phyloP scores from a whole-genome alignment of 257 asterid genomes.

The Solanum stenotomum region DNA sequence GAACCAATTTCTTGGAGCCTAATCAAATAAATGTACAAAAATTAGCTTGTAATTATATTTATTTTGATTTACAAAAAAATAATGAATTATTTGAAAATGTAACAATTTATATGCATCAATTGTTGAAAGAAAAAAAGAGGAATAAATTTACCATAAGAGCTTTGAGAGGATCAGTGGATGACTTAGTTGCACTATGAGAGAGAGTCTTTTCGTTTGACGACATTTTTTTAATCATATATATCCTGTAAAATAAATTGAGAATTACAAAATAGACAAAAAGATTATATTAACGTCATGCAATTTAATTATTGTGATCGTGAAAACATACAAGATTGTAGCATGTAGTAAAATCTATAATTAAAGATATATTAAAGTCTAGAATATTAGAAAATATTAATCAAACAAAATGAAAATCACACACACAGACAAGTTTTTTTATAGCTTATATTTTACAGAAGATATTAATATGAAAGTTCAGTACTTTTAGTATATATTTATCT shows the following conservation, averaged over 20 bases:
- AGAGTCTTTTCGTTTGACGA: neutral
- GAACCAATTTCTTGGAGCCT: neutral
- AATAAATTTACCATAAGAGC: neutral
- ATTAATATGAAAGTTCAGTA: neutral
- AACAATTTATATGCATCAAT: neutral
- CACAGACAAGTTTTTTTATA: neutral
- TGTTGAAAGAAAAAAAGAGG: neutral
- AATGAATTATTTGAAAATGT: neutral
- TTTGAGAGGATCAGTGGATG: neutral
- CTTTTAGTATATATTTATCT: neutral
- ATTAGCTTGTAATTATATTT: neutral
- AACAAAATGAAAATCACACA: neutral
- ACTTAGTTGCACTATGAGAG: neutral
- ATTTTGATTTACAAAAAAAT: neutral
- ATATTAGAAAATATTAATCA: neutral
- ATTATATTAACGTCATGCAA: neutral
- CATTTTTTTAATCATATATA: neutral
- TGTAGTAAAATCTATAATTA: neutral
- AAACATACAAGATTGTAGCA: no score
- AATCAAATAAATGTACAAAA: neutral
- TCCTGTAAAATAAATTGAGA: neutral
- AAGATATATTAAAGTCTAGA: neutral
- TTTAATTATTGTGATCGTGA: neutral
- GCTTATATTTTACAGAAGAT: neutral
- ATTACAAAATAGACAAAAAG: neutral